Evolutionary conservation across 2,329 filamentous ascomycete genomes (phyloP).

Genomic region (Hymenoscyphus repandus): DNA sequence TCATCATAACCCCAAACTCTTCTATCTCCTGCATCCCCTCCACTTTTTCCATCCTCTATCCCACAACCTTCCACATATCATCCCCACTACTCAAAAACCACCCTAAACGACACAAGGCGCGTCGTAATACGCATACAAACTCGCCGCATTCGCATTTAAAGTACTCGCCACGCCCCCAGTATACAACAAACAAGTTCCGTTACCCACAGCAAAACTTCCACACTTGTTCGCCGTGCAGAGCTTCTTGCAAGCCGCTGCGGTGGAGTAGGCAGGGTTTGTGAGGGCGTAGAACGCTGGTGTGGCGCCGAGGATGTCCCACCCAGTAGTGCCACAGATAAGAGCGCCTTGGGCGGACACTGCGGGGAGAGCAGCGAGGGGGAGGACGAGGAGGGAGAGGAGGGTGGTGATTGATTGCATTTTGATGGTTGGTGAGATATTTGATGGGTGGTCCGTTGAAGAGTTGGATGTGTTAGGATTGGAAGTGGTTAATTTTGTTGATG

Average conservation of each 20-base stretch:
- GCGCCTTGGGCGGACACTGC: not conserved
- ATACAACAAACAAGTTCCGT: slow-evolving; percentile 1
- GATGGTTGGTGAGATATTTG: not conserved
- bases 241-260: not conserved
- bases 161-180: too few species aligned
- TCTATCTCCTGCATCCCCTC: too few species aligned
- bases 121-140: too few species aligned
- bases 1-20: too few species aligned
- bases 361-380: not conserved
- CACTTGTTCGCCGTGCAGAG: slow-evolving; percentile 1
- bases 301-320: not conserved
- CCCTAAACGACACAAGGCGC: too few species aligned
- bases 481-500: too few species aligned
- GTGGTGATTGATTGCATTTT: not conserved
- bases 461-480: too few species aligned
- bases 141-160: too few species aligned
- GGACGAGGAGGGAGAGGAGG: not conserved
- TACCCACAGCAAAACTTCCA: slow-evolving; percentile 4
- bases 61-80: too few species aligned
- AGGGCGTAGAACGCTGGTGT: slow-evolving; percentile 1
- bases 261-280: not conserved
- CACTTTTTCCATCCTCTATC: too few species aligned
- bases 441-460: too few species aligned
- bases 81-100: too few species aligned
- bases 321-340: not conserved